phyloP scores from a whole-genome alignment of 2,329 filamentous ascomycete genomes.

The Cryphonectria nitschkei region DNA sequence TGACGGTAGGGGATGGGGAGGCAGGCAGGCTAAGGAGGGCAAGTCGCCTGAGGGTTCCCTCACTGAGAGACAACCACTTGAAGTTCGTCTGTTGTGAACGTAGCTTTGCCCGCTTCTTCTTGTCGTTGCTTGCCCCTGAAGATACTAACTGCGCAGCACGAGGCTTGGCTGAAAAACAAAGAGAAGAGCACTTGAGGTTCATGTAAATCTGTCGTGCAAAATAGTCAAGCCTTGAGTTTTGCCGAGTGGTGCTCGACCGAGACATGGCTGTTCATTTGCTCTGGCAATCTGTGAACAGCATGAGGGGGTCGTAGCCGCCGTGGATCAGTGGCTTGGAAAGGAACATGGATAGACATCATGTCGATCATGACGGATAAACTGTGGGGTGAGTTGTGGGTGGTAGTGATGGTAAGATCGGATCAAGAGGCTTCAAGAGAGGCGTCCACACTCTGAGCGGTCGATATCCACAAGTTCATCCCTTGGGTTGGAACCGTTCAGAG shows the following conservation, averaged over 20 bases:
- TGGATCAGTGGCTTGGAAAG: neutral
- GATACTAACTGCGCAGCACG: neutral
- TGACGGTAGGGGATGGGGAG: neutral
- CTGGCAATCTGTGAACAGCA: neutral
- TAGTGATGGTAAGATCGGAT: neutral
- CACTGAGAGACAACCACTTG: neutral
- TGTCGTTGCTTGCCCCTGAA: neutral
- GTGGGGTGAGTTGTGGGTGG: neutral
- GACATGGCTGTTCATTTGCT: neutral
- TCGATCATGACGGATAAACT: slow-evolving; percentile 1
- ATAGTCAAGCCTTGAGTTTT: too few species aligned
- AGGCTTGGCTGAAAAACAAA: neutral
- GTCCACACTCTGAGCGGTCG: neutral
- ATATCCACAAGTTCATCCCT: neutral
- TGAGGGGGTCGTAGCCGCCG: neutral
- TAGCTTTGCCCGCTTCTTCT: neutral
- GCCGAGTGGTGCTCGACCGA: neutral
- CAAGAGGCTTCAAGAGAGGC: neutral
- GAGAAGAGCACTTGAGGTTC: neutral
- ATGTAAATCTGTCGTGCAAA: neutral
- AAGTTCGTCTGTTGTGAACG: neutral
- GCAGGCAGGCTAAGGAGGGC: neutral
- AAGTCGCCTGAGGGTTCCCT: neutral
- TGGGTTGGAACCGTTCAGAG: neutral
- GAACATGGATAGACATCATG: neutral